phyloP scores from a whole-genome alignment of 148 eudicot species.

The Silene uniflora region DNA sequence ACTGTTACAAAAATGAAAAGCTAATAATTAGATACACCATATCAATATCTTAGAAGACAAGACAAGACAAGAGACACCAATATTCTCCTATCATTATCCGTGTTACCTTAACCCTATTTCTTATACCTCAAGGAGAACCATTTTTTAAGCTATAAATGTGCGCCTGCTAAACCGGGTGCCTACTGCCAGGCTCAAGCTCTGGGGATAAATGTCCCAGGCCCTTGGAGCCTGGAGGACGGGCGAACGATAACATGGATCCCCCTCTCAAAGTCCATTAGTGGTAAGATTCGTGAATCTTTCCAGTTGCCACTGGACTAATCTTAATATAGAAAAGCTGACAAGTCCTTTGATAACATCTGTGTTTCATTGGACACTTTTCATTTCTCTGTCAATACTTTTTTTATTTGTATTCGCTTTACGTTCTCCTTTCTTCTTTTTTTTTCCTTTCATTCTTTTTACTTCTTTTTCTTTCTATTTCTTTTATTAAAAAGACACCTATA shows the following conservation, averaged over 20 bases:
- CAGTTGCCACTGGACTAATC: no score
- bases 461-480: background rate
- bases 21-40: background rate
- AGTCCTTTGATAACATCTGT: background rate
- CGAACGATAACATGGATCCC: background rate
- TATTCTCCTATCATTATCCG: background rate
- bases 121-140: background rate
- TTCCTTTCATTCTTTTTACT: background rate
- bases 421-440: no score
- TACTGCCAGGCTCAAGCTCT: background rate
- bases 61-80: background rate
- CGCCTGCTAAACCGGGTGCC: background rate
- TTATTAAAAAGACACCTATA: background rate
- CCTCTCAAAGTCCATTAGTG: no score
- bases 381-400: background rate
- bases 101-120: background rate
- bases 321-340: background rate
- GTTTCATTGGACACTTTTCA: background rate
- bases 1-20: constrained; percentile 40
- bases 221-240: background rate
- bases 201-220: background rate
- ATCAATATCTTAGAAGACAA: background rate
- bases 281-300: no score
- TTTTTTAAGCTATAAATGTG: background rate
- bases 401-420: no score